Conservation (phyloP, 169 alveolate genomes). For the Plasmodium knowlesi region DNA sequence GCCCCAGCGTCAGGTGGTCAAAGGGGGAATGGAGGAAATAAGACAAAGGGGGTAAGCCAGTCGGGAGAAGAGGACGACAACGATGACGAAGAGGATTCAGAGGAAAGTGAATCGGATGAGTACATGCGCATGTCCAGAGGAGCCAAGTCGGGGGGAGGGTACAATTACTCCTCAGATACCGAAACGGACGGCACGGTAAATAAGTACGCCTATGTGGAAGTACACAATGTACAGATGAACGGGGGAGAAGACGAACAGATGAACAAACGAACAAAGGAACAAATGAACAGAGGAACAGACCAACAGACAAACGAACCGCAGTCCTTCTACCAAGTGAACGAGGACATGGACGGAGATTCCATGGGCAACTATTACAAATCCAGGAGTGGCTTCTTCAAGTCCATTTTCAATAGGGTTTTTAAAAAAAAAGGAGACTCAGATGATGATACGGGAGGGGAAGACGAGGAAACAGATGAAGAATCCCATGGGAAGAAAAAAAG, state of each 20-base stretch:
- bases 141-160: not conserved
- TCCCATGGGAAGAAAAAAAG: not conserved
- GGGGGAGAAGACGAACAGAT: not conserved
- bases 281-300: not conserved
- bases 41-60: not conserved
- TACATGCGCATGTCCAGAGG: not conserved
- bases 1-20: not conserved
- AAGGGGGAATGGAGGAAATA: not conserved
- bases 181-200: not conserved
- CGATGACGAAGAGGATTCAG: not conserved
- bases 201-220: constrained; percentile 17
- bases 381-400: constrained; percentile 38
- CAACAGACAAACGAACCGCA: not conserved
- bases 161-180: not conserved
- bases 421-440: constrained; percentile 8
- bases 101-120: not conserved
- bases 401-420: constrained; percentile 14
- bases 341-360: constrained; percentile 49
- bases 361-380: constrained; percentile 70
- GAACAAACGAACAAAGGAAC: not conserved
- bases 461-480: not conserved
- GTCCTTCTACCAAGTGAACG: not conserved
- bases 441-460: not conserved
- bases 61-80: not conserved
- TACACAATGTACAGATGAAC: not conserved